phyloP scores from a whole-genome alignment of 139 green algal genomes.

The Coelastrella sp. region DNA sequence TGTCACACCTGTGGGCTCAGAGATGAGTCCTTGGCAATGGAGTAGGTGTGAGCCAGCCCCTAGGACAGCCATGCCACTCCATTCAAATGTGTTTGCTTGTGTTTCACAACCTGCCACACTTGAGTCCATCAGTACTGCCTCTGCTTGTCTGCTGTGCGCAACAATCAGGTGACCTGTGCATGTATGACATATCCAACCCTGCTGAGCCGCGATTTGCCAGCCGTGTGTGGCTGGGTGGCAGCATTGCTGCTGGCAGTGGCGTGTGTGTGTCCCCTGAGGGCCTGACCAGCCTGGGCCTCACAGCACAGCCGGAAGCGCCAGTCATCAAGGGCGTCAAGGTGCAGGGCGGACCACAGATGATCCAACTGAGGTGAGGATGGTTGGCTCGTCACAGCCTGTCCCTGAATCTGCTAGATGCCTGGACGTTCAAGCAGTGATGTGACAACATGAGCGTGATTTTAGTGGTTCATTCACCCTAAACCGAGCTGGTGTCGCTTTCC shows the following conservation, averaged over 20 bases:
- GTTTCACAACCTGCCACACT: too few species aligned
- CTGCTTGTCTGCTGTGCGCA: not conserved
- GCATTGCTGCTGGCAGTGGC: constrained; percentile 63
- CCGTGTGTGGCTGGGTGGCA: constrained; percentile 82
- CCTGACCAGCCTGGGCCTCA: constrained; percentile 61
- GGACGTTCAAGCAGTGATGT: too few species aligned
- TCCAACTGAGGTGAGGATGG: constrained; percentile 74
- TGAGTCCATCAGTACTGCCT: not conserved
- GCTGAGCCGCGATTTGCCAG: constrained; percentile 67
- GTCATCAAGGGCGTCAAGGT: constrained; percentile 73
- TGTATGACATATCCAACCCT: constrained; percentile 88
- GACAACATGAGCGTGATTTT: too few species aligned
- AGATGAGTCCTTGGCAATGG: too few species aligned
- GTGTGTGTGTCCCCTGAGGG: constrained; percentile 69
- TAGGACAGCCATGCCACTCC: too few species aligned
- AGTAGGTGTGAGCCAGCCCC: too few species aligned
- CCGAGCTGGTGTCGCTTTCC: too few species aligned
- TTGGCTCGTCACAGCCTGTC: not conserved
- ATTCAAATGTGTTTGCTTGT: too few species aligned
- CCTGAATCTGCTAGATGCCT: too few species aligned
- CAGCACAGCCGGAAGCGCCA: constrained; percentile 54
- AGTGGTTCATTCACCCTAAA: too few species aligned
- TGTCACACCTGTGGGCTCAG: too few species aligned
- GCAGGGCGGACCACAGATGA: constrained; percentile 88
- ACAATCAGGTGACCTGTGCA: constrained; percentile 65